phyloP scores from a whole-genome alignment of 148 eudicot species.

The Pharnaceum exiguum region DNA sequence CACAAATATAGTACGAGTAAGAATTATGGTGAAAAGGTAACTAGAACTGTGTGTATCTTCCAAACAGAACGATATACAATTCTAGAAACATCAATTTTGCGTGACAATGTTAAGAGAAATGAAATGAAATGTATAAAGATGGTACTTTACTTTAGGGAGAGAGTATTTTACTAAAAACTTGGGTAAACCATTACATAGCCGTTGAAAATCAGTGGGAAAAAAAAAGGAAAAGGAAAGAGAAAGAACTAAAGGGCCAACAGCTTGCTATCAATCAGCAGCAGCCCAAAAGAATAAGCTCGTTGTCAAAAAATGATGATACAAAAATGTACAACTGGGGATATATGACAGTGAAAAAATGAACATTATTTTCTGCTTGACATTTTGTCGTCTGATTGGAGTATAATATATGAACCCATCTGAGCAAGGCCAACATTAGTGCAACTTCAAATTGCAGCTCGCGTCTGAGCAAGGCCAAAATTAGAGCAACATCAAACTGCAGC shows the following conservation, averaged over 20 bases:
- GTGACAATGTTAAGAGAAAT: too few relatives aligned
- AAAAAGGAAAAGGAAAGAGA: background rate
- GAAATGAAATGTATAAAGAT: too few relatives aligned
- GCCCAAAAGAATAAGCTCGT: slow-evolving; percentile 21
- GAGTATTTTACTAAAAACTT: too few relatives aligned
- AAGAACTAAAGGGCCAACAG: slow-evolving; percentile 1
- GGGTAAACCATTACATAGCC: slow-evolving; percentile 7
- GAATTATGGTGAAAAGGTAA: too few relatives aligned
- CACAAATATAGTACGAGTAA: too few relatives aligned
- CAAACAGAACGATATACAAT: too few relatives aligned
- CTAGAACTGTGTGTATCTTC: too few relatives aligned
- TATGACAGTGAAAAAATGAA: slow-evolving; percentile 15
- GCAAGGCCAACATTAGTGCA: slow-evolving; percentile 5
- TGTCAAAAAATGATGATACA: slow-evolving; percentile 29
- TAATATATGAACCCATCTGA: background rate
- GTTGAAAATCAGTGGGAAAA: slow-evolving; percentile 15
- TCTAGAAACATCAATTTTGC: too few relatives aligned
- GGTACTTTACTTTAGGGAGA: too few relatives aligned
- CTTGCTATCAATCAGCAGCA: slow-evolving; percentile 18
- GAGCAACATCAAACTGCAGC: slow-evolving; percentile 4
- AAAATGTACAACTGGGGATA: slow-evolving; percentile 26
- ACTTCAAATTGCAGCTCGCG: too few relatives aligned
- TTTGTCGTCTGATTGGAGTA: slow-evolving; percentile 12
- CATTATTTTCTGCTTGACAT: slow-evolving; percentile 17
- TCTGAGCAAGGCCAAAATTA: slow-evolving; percentile 16